phyloP scores from a whole-genome alignment of 441 rosid genomes.

The Populus trichocarpa region DNA sequence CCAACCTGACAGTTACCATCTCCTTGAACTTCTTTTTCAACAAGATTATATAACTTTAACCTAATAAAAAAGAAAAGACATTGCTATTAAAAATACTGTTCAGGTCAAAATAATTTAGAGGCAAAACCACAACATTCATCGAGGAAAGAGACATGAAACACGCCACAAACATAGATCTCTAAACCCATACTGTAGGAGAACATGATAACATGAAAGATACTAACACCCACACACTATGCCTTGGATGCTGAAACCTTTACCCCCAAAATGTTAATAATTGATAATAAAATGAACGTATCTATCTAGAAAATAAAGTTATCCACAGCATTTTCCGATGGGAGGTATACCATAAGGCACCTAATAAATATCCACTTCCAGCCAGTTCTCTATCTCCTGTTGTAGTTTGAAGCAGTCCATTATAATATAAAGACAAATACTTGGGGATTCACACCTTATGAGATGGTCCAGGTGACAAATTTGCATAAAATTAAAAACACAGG shows the following conservation, averaged over 20 bases:
- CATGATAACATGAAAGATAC: neutral
- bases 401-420: neutral
- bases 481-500: neutral
- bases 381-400: neutral
- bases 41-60: slow-evolving; percentile 61
- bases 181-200: neutral
- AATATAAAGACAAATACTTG: neutral
- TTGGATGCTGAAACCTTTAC: neutral
- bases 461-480: neutral
- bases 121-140: neutral
- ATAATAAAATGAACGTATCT: neutral
- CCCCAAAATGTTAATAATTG: neutral
- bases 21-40: slow-evolving; percentile 81
- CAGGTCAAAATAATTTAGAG: neutral
- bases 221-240: neutral
- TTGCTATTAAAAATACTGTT: neutral
- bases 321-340: neutral
- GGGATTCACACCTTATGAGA: neutral
- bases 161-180: neutral
- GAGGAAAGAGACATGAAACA: neutral
- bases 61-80: slow-evolving; percentile 26
- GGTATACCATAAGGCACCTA: neutral
- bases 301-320: neutral
- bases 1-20: slow-evolving; percentile 98
- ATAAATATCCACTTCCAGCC: neutral